Conservation (phyloP, 805 yeast species). For the Hanseniaspora valbyensis region DNA sequence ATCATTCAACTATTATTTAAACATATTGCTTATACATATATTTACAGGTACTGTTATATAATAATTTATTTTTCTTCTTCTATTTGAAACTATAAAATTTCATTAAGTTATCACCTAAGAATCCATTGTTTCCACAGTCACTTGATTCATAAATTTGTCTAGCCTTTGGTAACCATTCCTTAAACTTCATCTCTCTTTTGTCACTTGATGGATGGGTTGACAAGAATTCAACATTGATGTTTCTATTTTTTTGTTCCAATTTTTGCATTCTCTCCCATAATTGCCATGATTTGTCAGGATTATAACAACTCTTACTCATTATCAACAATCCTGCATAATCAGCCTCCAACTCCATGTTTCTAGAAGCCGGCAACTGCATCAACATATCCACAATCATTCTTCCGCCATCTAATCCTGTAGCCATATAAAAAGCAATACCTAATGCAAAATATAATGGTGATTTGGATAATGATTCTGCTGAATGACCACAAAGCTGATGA, state of each 20-base stretch:
- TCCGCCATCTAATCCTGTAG: constrained; percentile 50
- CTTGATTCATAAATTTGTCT: constrained; percentile 24
- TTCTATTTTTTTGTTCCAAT: constrained; percentile 31
- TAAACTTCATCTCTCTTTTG: constrained; percentile 60
- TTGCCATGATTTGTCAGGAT: constrained; percentile 60
- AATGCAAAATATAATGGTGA: constrained; percentile 58
- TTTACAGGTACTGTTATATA: no score
- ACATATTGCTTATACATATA: no score
- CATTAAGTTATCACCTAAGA: background rate
- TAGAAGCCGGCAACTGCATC: constrained; percentile 69
- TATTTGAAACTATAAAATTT: background rate
- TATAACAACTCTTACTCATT: constrained; percentile 81
- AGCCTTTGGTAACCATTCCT: constrained; percentile 52
- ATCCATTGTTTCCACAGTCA: constrained; percentile 22
- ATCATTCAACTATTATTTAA: no score
- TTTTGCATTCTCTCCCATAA: constrained; percentile 77
- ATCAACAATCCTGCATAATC: constrained; percentile 87
- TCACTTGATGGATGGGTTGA: constrained; percentile 83
- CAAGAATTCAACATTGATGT: constrained; percentile 46
- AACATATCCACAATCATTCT: constrained; percentile 44
- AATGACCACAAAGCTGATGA: constrained; percentile 87
- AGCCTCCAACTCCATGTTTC: constrained; percentile 94
- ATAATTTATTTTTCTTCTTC: background rate
- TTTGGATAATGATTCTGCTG: constrained; percentile 68
- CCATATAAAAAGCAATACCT: constrained; percentile 42